Evolutionary conservation across 202 grass and related monocot species (phyloP).

Genomic region (Carex sylvatica): DNA sequence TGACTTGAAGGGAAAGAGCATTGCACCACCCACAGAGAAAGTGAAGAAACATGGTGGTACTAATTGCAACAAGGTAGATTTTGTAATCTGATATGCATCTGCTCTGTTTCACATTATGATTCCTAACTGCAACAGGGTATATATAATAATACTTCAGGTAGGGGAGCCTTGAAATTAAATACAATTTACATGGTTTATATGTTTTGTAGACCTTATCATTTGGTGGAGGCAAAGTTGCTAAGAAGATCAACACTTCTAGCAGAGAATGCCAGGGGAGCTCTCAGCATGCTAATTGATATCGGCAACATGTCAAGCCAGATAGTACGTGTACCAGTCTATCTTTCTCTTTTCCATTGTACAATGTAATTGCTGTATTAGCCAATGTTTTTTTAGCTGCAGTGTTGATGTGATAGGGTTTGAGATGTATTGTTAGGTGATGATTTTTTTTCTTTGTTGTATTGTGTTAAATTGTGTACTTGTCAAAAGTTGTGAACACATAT

Average conservation of each 20-base stretch:
- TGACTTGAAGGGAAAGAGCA: background rate
- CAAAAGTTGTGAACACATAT: background rate
- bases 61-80: background rate
- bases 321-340: no score
- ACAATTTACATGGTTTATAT: background rate
- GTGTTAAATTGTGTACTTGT: background rate
- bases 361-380: no score
- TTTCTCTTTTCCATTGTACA: no score
- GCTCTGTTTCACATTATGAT: background rate
- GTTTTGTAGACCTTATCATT: background rate
- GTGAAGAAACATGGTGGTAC: background rate
- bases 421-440: background rate
- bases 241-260: no score
- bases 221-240: background rate
- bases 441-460: conserved; percentile 4
- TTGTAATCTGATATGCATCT: background rate
- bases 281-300: no score
- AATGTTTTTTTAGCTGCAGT: conserved; percentile 35
- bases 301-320: no score
- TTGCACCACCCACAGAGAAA: background rate
- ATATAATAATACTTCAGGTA: background rate
- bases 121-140: background rate
- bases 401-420: conserved; percentile 34
- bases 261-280: no score
- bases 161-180: background rate